A percentile compares a stretch with the other conserved stretches of the same genome.
phyloP scores from a whole-genome alignment of 176 grass and related monocot genomes.

The Oryza meridionalis region DNA sequence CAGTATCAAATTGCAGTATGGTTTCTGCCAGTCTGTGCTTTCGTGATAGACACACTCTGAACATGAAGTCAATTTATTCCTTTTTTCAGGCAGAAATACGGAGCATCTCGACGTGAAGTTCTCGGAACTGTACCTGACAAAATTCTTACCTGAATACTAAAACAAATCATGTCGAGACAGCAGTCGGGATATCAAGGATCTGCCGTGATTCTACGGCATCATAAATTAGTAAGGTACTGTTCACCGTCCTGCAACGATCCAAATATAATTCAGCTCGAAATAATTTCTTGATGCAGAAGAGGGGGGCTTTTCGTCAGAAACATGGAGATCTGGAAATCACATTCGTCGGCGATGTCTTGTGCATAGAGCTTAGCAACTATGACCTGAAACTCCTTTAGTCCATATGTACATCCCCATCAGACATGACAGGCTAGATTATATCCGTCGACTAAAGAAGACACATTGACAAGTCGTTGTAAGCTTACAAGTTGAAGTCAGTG shows the following conservation, averaged over 20 bases:
- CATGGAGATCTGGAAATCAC: background rate
- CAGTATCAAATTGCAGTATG: background rate
- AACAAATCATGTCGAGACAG: conserved; percentile 2
- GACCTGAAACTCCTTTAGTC: conserved; percentile 20
- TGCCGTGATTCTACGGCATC: background rate
- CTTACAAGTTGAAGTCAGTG: background rate
- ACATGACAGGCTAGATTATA: conserved; percentile 20
- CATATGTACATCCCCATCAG: conserved; percentile 27
- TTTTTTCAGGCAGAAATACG: background rate
- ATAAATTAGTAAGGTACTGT: background rate
- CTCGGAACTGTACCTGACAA: background rate
- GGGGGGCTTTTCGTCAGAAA: background rate
- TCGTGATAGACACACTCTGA: background rate
- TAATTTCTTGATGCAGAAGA: background rate
- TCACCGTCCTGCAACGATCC: background rate
- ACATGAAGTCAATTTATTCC: conserved; percentile 18
- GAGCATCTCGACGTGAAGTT: conserved; percentile 10
- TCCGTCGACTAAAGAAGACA: background rate
- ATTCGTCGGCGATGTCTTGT: background rate
- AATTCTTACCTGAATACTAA: background rate
- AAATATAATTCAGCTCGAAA: background rate
- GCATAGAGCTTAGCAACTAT: background rate
- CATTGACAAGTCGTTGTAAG: background rate
- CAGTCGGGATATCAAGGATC: background rate
- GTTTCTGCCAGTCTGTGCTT: conserved; percentile 15